phyloP scores from a whole-genome alignment of 2,329 filamentous ascomycete species.

The Aspergillus clavatus region DNA sequence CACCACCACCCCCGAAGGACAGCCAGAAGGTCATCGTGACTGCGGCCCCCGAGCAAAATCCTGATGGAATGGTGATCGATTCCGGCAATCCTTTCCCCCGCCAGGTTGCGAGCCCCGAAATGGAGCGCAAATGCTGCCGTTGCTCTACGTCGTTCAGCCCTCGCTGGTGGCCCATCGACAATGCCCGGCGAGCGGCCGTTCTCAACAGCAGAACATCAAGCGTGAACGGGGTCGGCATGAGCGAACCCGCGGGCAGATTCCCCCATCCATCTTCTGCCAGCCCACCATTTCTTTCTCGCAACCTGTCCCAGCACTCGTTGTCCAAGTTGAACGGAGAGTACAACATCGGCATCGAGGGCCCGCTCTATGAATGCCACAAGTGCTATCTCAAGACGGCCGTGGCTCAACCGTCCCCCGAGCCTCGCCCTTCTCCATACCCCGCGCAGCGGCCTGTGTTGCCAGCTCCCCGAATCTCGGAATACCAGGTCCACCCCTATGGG shows the following conservation, averaged over 20 bases:
- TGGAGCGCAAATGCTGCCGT: conserved; percentile 34
- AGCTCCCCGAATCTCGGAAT: conserved; percentile 29
- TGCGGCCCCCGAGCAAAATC: conserved; percentile 18
- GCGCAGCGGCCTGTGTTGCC: conserved; percentile 32
- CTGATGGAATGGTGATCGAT: conserved; percentile 31
- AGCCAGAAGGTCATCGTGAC: conserved; percentile 16
- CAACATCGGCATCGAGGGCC: conserved; percentile 14
- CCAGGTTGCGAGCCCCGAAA: conserved; percentile 14
- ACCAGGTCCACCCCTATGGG: conserved; percentile 26
- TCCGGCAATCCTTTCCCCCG: conserved; percentile 20
- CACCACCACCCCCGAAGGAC: conserved; percentile 21
- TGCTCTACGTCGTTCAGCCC: conserved; percentile 41
- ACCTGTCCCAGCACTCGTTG: conserved; percentile 22
- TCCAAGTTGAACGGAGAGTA: conserved; percentile 27
- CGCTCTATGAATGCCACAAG: conserved; percentile 68
- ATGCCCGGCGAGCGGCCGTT: conserved; percentile 48
- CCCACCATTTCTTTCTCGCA: conserved; percentile 25
- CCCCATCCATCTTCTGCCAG: conserved; percentile 14
- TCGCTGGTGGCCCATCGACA: conserved; percentile 58
- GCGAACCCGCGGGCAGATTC: conserved; percentile 13
- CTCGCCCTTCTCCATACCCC: conserved; percentile 32
- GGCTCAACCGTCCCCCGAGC: conserved; percentile 30
- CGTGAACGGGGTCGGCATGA: conserved; percentile 29
- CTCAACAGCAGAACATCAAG: conserved; percentile 44
- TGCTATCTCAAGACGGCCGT: conserved; percentile 52